phyloP scores from a whole-genome alignment of 139 green algal genomes.

The Chlorella vulgaris region DNA sequence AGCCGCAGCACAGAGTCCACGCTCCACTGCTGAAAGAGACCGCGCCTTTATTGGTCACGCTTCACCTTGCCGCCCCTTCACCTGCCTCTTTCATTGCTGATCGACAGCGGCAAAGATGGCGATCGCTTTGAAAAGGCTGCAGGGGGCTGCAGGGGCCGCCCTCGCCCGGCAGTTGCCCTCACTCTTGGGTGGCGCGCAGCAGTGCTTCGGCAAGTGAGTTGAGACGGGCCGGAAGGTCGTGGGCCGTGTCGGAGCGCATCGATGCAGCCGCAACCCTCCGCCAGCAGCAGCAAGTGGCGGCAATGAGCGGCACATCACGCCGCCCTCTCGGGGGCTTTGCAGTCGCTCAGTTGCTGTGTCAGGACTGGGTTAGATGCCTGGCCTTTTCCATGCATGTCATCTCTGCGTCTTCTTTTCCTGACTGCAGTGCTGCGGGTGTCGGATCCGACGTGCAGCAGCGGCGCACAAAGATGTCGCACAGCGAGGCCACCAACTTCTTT shows the following conservation, averaged over 20 bases:
- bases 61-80: too few relatives aligned
- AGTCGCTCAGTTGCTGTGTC: too few relatives aligned
- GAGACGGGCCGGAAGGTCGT: too few relatives aligned
- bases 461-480: conserved; percentile 26
- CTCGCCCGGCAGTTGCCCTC: neutral
- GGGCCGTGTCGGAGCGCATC: too few relatives aligned
- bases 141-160: neutral
- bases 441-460: neutral
- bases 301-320: neutral
- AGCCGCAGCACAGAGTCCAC: too few relatives aligned
- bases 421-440: neutral
- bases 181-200: neutral
- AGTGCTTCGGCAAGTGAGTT: neutral
- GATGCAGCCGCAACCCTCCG: too few relatives aligned
- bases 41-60: too few relatives aligned
- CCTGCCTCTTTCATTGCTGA: too few relatives aligned
- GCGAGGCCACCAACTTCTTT: conserved; percentile 74
- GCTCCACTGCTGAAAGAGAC: too few relatives aligned
- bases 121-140: neutral
- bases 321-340: neutral
- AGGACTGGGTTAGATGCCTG: too few relatives aligned
- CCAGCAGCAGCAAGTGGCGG: neutral
- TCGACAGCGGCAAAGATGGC: too few relatives aligned
- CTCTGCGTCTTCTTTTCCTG: neutral
- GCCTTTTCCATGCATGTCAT: too few relatives aligned